These are phyloP conservation scores for Mycena alexandri DNA, from an alignment of 768 basidiomycete genomes.

Conservation along the genomic window DNA sequence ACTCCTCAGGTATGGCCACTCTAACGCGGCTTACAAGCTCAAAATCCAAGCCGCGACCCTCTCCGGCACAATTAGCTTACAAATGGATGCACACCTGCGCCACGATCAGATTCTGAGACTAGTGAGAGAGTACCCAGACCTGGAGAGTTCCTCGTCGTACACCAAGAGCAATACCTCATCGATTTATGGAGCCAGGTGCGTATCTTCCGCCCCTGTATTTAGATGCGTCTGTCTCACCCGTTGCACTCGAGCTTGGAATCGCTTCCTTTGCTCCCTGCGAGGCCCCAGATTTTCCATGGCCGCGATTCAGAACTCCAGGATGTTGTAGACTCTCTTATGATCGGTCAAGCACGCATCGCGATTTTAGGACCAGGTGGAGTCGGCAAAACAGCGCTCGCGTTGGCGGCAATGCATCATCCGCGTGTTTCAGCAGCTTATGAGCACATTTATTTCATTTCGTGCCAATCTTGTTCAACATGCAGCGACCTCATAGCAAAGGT, in stretches of 20 bases:
- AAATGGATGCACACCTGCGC: too few species aligned
- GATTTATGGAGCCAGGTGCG: background rate
- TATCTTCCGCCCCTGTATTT: background rate
- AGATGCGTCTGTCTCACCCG: background rate
- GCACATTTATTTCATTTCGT: background rate
- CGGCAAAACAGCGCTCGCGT: background rate
- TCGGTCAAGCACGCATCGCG: background rate
- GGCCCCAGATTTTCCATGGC: conserved; percentile 7
- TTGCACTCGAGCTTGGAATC: background rate
- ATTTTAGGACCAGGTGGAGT: conserved; percentile 16
- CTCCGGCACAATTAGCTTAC: too few species aligned
- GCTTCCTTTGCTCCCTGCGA: background rate
- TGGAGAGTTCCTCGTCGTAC: too few species aligned
- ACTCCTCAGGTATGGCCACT: too few species aligned
- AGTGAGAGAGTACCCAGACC: too few species aligned
- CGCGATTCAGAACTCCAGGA: background rate
- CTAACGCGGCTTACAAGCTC: too few species aligned
- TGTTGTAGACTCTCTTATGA: background rate
- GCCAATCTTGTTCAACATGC: background rate
- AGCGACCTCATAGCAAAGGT: conserved; percentile 4
- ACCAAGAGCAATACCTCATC: background rate
- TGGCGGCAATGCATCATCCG: background rate
- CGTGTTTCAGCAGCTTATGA: background rate
- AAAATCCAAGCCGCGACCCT: too few species aligned
- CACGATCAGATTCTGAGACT: too few species aligned